Evolutionary conservation across 441 rosid species (phyloP), one percentile per base, ranked within the genome.

Genomic region (Isatis lusitanica): DNA sequence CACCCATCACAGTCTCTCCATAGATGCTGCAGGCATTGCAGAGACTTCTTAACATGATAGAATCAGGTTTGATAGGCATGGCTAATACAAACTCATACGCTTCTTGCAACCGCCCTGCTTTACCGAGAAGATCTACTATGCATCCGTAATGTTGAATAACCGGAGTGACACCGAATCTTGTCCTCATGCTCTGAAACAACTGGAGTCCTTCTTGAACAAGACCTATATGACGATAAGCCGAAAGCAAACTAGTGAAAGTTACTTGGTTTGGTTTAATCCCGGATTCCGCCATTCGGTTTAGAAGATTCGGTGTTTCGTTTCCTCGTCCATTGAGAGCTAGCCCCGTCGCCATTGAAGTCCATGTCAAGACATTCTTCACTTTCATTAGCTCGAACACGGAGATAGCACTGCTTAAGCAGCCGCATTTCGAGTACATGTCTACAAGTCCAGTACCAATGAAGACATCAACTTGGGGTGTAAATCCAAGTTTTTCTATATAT

Each of bases 371-470:
- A 65, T 81, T 84, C 75, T 73, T 86, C 26, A 58, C 79, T 59
- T 67, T 76, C 90, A 81, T 82, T 50, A 31, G 61, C 43, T 51
- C 47, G 47, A 84, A 86, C 17, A 69, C 67, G 0, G 57, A 55
- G 46, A 68, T 35, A 24, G 88, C 85, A 4, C 73, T 70, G n/a
- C 63, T 63, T 9, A 84, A 71, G 58, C 79, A 78, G 61, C 88
- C 90, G 28, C 84, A 84, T 78, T 86, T 86, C 1, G 81, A 77
- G 74, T 86, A 84, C 88, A 86, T 79, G 66, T 84, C 82, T 1
- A 84, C 82, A 33, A 86, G 83, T 68, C 76, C 84, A 59, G 88
- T 82, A 61, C 85, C 85, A 11, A 84, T 69, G 24, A 81, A 81
- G 68, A 84, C 84, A 76, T 84, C 85, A 59, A 61, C 16, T 77